Percentiles rank a stretch among this genome's conserved stretches.
phyloP scores from a whole-genome alignment of 2,329 filamentous ascomycete genomes.

The Claviceps sp. region DNA sequence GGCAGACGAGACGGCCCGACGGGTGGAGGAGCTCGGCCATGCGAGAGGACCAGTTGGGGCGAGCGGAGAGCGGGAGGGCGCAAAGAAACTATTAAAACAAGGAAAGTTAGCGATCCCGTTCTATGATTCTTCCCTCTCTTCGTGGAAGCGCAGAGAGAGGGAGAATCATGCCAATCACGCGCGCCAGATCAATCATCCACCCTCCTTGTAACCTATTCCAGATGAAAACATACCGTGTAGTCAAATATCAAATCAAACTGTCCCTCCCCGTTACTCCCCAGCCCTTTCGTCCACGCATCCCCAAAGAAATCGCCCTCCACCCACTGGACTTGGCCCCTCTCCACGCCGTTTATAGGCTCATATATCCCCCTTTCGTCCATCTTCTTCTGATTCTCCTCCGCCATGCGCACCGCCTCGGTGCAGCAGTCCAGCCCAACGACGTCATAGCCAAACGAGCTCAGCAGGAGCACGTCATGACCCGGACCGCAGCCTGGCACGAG shows the following conservation, averaged over 20 bases:
- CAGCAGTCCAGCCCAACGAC: constrained; percentile 62
- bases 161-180: too few relatives aligned
- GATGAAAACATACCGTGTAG: constrained; percentile 35
- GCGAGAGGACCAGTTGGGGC: constrained; percentile 39
- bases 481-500: constrained; percentile 72
- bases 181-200: too few relatives aligned
- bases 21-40: constrained; percentile 36
- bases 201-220: too few relatives aligned
- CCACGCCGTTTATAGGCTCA: constrained; percentile 26
- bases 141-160: too few relatives aligned
- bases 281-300: constrained; percentile 38
- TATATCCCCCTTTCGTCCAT: constrained; percentile 26
- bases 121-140: background rate
- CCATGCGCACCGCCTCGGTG: constrained; percentile 29
- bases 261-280: constrained; percentile 24
- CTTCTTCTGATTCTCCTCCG: constrained; percentile 28
- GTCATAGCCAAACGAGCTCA: constrained; percentile 65
- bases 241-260: constrained; percentile 55
- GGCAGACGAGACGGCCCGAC: constrained; percentile 41
- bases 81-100: constrained; percentile 40
- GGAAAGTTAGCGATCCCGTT: background rate
- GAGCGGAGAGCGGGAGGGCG: constrained; percentile 40
- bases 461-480: constrained; percentile 67
- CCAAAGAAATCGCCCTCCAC: constrained; percentile 54
- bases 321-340: constrained; percentile 40